Evolutionary conservation across 2,329 filamentous ascomycete species (phyloP), one percentile per base, ranked within the genome.

Genomic region (Canariomyces notabilis): DNA sequence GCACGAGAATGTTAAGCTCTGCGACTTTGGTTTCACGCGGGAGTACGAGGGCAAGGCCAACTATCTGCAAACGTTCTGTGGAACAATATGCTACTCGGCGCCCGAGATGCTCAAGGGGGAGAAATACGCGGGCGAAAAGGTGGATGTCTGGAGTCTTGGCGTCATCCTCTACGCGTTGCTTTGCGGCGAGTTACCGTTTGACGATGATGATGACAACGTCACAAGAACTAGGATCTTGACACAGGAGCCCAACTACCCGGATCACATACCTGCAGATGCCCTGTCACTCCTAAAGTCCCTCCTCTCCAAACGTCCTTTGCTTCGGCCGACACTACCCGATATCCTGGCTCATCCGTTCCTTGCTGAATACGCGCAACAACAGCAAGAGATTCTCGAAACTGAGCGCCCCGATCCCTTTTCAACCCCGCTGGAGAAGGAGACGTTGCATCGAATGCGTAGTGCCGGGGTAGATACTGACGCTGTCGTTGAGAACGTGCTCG

Each of bases 71-170:
- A 98, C 93, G 1, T 98, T 95, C 67, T 98, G 93, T 64, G 93
- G 93, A 5, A 98, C 93, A 0, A 85, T 98, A 52, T 97, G 91
- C 70, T 98, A 98, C 67, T 95, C 89, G 44, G 93, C 93, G 2
- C 93, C 93, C 2, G 93, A 98, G 67, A 98, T 98, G 93, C 76
- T 98, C 33, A 95, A 93, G 65, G 93, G 90, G 32, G 93, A 98
- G 66, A 97, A 95, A 66, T 98, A 98, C 63, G 93, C 90, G 0
- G 91, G 89, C 20, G 89, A 96, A 70, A 97, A 96, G 70, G 91
- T 98, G 39, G 93, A 98, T 61, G 89, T 98, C 4, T 98, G 88
- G 88, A 93, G 88, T 60, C 64, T 94, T 55, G 87, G 88, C 11
- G 84, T 94, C 45, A 93, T 94, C 50, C 72, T 93, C 1, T 93